Evolutionary conservation across 345 rosid species (phyloP), one percentile per base, ranked within the genome.

Genomic region (Populus ilicifolia): DNA sequence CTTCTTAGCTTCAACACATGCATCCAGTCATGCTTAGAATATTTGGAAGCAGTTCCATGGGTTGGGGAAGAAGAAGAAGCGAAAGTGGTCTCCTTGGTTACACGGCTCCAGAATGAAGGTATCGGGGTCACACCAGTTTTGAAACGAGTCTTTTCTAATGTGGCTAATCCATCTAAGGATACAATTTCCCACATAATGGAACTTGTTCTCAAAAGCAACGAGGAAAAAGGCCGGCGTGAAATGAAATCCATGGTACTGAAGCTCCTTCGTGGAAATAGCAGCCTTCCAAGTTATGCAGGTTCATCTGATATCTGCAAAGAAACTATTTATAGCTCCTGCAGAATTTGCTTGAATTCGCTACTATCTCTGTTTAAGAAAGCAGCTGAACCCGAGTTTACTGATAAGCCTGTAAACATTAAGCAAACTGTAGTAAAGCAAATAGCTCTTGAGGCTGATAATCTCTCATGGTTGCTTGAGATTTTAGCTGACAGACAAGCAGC

Each of bases 31-130:
- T 93, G 97, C 81, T 88, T 96, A 86, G 96, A 92, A 86, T 96
- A 91, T 79, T 82, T 96, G 75, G 99, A 96, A 89, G 99, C 99
- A 71, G 99, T 93, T 84, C 99, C 99, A 1, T 96, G 99, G 99
- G 93, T 92, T 21, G 99, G 98, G 30, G 94, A 93, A 71, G 99
- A 95, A 83, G 98, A 96, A 82, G 99, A 96, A 80, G 97, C 90
- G 77, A 93, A 89, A 79, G 99, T 96, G 30, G 88, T 96, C 70
- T 91, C 93, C 16, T 88, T 94, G 20, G 86, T 96, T 61, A 80
- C 88, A 35, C 85, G 85, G 67, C 89, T 96, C 41, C 93, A 91
- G 77, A 82, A 85, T 41, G 93, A 96, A 84, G 94, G 91, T 33
- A 72, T 90, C 64, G 90, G 89, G 71, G 90, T 91, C 66, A 84